Evolutionary conservation across 305 asterid genomes (phyloP).

Genomic region (Fraxinus sp.): DNA sequence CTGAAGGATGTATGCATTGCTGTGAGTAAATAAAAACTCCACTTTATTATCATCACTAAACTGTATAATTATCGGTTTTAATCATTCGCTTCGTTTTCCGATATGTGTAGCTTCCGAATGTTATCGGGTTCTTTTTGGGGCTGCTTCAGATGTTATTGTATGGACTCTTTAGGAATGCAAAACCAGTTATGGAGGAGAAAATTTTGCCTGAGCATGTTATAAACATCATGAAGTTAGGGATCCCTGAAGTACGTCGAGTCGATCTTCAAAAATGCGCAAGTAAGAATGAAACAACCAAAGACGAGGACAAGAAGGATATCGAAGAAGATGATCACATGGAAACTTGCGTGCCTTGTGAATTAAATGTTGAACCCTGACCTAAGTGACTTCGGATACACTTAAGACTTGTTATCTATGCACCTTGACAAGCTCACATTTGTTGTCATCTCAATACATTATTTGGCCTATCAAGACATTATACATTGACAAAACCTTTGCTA

Average conservation of each 20-base stretch:
- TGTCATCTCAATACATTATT: background rate
- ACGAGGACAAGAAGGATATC: background rate
- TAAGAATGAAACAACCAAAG: background rate
- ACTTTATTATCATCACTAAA: background rate
- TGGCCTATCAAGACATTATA: background rate
- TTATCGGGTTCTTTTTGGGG: constrained; percentile 52
- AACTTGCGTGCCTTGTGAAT: background rate
- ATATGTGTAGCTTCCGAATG: constrained; percentile 49
- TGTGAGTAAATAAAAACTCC: constrained; percentile 34
- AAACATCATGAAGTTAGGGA: background rate
- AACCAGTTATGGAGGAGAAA: constrained; percentile 23
- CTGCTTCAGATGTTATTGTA: constrained; percentile 51
- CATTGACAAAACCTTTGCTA: background rate
- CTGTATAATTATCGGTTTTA: background rate
- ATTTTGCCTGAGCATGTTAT: constrained; percentile 12
- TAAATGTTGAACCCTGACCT: background rate
- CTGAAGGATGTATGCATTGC: constrained; percentile 57
- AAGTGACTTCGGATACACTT: background rate
- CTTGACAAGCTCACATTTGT: background rate
- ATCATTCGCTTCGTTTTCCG: background rate
- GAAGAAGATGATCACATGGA: background rate
- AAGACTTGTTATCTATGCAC: background rate
- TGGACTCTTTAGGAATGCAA: constrained; percentile 41
- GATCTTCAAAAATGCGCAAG: background rate
- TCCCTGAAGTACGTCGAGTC: background rate